Evolutionary conservation across 306 rosid genomes (phyloP).

Genomic region (Phaseolus lunatus): DNA sequence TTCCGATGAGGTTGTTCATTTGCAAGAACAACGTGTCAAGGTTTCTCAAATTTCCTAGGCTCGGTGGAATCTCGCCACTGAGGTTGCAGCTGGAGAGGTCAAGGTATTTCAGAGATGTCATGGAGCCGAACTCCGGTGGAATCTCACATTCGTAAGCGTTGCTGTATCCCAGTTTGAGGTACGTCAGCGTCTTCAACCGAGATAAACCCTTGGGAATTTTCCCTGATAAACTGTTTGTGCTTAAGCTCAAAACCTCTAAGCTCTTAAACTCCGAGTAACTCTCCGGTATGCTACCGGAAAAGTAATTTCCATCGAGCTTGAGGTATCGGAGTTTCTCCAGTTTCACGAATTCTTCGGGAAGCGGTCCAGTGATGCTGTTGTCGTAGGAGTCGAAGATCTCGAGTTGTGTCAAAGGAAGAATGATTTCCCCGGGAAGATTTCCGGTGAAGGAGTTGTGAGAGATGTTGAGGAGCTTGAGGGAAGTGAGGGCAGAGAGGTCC

Average conservation of each 20-base stretch:
- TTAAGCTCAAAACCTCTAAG: constrained; percentile 61
- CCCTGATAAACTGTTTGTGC: constrained; percentile 55
- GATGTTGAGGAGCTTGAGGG: constrained; percentile 62
- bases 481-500: constrained; percentile 64
- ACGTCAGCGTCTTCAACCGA: constrained; percentile 55
- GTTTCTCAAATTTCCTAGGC: constrained; percentile 53
- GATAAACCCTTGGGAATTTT: constrained; percentile 64
- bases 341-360: constrained; percentile 57
- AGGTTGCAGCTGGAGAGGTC: constrained; percentile 67
- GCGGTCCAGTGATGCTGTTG: constrained; percentile 63
- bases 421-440: constrained; percentile 54
- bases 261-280: constrained; percentile 66
- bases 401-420: constrained; percentile 54
- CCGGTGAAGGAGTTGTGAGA: constrained; percentile 69
- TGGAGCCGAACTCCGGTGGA: constrained; percentile 73
- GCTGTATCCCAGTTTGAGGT: constrained; percentile 60
- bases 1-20: constrained; percentile 69
- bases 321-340: constrained; percentile 60
- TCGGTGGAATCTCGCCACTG: constrained; percentile 71
- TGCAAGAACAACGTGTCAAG: constrained; percentile 64
- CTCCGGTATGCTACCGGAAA: constrained; percentile 70
- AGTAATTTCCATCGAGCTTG: constrained; percentile 69
- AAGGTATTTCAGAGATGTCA: constrained; percentile 54
- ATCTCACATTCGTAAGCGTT: constrained; percentile 72
- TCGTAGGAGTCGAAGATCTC: constrained; percentile 68